Evolutionary conservation across 2,329 filamentous ascomycete species (phyloP).

Genomic region (Diaporthe vaccinii): DNA sequence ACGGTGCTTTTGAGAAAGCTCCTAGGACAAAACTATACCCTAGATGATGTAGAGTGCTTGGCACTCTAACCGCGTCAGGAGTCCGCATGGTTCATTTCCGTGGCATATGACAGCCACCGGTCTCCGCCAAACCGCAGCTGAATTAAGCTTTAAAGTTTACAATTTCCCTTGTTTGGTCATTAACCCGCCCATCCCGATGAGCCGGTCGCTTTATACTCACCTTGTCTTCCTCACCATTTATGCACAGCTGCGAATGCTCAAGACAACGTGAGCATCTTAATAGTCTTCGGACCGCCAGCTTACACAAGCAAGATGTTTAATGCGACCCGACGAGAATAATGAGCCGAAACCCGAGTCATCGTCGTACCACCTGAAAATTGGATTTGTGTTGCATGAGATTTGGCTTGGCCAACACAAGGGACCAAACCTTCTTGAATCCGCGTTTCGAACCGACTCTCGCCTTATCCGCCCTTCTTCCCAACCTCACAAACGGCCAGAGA

Average conservation of each 20-base stretch:
- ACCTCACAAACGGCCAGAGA: background rate
- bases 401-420: constrained; percentile 7
- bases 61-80: constrained; percentile 29
- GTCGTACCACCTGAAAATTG: constrained; percentile 7
- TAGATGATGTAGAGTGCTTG: background rate
- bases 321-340: background rate
- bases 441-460: background rate
- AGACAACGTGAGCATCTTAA: background rate
- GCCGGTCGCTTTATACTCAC: background rate
- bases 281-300: background rate
- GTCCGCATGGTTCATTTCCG: constrained; percentile 19
- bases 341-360: constrained; percentile 4
- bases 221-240: background rate
- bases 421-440: background rate
- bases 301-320: background rate
- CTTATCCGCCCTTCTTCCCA: background rate
- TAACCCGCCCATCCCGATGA: background rate
- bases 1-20: background rate
- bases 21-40: background rate
- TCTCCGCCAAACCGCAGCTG: background rate
- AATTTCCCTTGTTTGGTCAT: background rate
- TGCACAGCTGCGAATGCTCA: background rate
- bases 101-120: constrained; percentile 20
- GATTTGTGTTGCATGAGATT: constrained; percentile 20
- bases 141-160: constrained; percentile 10